Evolutionary conservation across 441 rosid species (phyloP), one percentile per base, ranked within the genome.

Genomic region (Mallotus japonicus): DNA sequence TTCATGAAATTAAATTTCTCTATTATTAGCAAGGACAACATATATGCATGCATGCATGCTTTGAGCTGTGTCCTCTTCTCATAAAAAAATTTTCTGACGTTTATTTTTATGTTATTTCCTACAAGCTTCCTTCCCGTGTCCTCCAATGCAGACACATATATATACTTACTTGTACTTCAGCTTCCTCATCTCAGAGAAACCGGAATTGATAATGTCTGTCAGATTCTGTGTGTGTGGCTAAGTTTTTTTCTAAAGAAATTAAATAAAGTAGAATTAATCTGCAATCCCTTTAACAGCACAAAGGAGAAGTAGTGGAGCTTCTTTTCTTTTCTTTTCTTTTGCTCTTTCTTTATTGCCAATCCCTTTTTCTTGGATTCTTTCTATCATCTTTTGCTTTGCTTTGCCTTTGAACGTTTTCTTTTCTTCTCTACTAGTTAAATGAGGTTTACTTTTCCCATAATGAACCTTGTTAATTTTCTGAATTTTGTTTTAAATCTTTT

Each of bases 341-440:
- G 37, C 62, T 73, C 46, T 49, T 22, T 44, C 71, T 74, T 67
- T 66, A 57, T 71, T 32, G 11, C 54, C 65, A 13, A 32, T 66
- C 71, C 66, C 66, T 67, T 65, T 64, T 34, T 65, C 66, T 74
- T 67, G 76, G 76, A 74, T 74, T 74, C 76, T 67, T 66, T 74
- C 3, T 51, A 58, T 49, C 47, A 49, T 19, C 59, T 34, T 37
- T 37, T 37, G 40, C 57, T 42, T 67, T 47, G 50, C 65, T 42
- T 67, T 47, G 50, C 65, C 50, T 74, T 67, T 71, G 46, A 34
- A 59, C 46, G 15, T 47, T 55, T 58, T 32, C 65, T 65, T 57
- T 46, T 19, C 16, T 28, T 17, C 49, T 62, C 40, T 37, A 37
- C 40, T 37, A 37, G 12, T 24, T 14, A 72, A 63, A 53, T 53